These are phyloP conservation scores for Flaveria floridana DNA, from an alignment of 140 eudicot species.

Conservation along the genomic window DNA sequence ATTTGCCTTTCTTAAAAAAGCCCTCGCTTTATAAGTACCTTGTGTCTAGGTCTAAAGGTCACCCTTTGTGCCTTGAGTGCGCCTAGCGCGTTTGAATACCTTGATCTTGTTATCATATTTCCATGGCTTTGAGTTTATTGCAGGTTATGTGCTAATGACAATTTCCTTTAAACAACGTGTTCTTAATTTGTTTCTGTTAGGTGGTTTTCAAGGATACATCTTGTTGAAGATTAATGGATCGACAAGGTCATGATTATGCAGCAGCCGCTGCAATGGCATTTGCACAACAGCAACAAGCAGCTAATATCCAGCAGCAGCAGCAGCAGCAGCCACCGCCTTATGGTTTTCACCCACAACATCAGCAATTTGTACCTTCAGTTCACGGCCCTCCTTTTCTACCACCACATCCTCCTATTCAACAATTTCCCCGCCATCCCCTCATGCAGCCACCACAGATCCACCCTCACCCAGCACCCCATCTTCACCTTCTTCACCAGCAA, in stretches of 20 bases:
- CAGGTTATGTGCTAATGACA: not conserved
- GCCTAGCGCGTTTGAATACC: too few relatives aligned
- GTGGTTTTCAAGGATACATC: slow-evolving; percentile 16
- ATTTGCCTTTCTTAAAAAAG: too few relatives aligned
- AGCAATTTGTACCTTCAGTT: slow-evolving; percentile 72
- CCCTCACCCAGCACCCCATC: slow-evolving; percentile 76
- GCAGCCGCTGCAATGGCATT: slow-evolving; percentile 79
- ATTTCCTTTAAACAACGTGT: slow-evolving; percentile 3
- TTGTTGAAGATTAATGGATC: slow-evolving; percentile 55
- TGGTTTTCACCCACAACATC: slow-evolving; percentile 88
- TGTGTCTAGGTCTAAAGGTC: too few relatives aligned
- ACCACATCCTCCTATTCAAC: slow-evolving; percentile 85
- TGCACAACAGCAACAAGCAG: slow-evolving; percentile 82
- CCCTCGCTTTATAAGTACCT: too few relatives aligned
- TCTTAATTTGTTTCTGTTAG: slow-evolving; percentile 11
- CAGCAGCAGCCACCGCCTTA: slow-evolving; percentile 73
- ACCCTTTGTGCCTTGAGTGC: too few relatives aligned
- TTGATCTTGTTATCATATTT: not conserved
- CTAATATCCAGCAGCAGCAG: slow-evolving; percentile 52
- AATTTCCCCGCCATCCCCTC: slow-evolving; percentile 73
- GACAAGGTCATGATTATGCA: slow-evolving; percentile 82
- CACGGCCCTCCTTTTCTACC: slow-evolving; percentile 83
- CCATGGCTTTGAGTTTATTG: not conserved
- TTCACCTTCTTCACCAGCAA: slow-evolving; percentile 60
- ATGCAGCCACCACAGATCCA: slow-evolving; percentile 68